Conservation (phyloP, 805 yeast genomes). For the Yarrowia divulgata region DNA sequence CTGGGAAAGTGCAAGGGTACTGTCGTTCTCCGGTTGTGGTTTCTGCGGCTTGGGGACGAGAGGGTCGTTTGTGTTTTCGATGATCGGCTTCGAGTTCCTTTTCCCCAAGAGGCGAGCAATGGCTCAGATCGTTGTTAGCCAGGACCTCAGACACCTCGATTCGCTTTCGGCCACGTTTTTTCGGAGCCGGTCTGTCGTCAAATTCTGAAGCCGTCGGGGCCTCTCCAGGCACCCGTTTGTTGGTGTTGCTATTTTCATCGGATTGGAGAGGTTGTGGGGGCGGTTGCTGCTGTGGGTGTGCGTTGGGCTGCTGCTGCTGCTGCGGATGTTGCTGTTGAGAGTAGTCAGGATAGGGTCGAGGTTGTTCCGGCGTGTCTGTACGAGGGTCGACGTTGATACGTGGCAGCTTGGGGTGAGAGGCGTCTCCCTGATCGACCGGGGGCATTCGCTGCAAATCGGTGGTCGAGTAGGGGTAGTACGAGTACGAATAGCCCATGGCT, state of each 20-base stretch:
- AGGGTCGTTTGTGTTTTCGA: slow-evolving; percentile 29
- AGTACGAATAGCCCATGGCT: slow-evolving; percentile 14
- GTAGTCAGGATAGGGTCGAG: slow-evolving; percentile 2
- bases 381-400: slow-evolving; percentile 12
- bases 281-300: not conserved
- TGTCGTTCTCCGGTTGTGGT: slow-evolving; percentile 47
- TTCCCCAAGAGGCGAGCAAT: slow-evolving; percentile 20
- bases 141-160: slow-evolving; percentile 30
- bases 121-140: slow-evolving; percentile 35
- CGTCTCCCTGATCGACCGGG: slow-evolving; percentile 29
- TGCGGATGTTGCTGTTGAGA: not conserved
- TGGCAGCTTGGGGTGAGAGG: slow-evolving; percentile 32
- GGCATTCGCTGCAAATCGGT: slow-evolving; percentile 32
- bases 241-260: not conserved
- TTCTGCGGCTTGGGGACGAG: slow-evolving; percentile 21
- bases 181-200: slow-evolving; percentile 24
- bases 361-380: not conserved
- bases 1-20: slow-evolving; percentile 51
- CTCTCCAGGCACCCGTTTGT: not conserved
- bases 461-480: slow-evolving; percentile 26
- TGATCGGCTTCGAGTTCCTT: slow-evolving; percentile 37
- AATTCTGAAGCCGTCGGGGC: not conserved
- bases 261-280: not conserved
- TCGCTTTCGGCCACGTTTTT: slow-evolving; percentile 30
- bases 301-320: not conserved